Conservation (phyloP, 2,329 filamentous ascomycete species). For the Septoria linicola region DNA sequence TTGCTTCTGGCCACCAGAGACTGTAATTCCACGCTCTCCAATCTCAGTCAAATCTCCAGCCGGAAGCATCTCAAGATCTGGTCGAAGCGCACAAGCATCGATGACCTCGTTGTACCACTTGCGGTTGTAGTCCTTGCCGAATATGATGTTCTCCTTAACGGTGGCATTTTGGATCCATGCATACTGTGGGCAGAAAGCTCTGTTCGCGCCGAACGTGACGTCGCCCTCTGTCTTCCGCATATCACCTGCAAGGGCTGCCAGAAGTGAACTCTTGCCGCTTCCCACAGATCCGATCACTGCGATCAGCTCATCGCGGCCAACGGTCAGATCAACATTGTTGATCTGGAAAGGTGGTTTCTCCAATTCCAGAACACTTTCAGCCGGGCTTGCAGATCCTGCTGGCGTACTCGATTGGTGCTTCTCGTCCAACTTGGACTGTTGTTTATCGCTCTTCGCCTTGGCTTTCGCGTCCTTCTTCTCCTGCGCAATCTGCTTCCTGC, state of each 20-base stretch:
- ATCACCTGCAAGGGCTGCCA: slow-evolving; percentile 86
- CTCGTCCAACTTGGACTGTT: slow-evolving; percentile 36
- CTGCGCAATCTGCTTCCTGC: slow-evolving; percentile 41
- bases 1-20: slow-evolving; percentile 94
- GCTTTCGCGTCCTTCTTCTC: slow-evolving; percentile 46
- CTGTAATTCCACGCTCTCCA: slow-evolving; percentile 90
- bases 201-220: slow-evolving; percentile 71
- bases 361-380: slow-evolving; percentile 49
- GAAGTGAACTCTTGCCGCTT: slow-evolving; percentile 83
- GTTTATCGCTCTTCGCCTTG: slow-evolving; percentile 44
- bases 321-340: slow-evolving; percentile 63
- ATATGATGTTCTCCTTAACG: slow-evolving; percentile 84
- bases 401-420: slow-evolving; percentile 28
- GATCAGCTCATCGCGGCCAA: slow-evolving; percentile 73
- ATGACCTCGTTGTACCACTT: slow-evolving; percentile 84
- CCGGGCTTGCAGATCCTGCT: slow-evolving; percentile 23
- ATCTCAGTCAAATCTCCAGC: slow-evolving; percentile 88
- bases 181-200: slow-evolving; percentile 93
- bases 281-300: slow-evolving; percentile 89
- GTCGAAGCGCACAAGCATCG: slow-evolving; percentile 76
- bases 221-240: slow-evolving; percentile 81
- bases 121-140: slow-evolving; percentile 72
- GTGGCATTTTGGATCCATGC: slow-evolving; percentile 96
- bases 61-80: slow-evolving; percentile 91
- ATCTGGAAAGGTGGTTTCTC: slow-evolving; percentile 70